phyloP scores from a whole-genome alignment of 257 asterid species.

The Solanum ossicruentum region DNA sequence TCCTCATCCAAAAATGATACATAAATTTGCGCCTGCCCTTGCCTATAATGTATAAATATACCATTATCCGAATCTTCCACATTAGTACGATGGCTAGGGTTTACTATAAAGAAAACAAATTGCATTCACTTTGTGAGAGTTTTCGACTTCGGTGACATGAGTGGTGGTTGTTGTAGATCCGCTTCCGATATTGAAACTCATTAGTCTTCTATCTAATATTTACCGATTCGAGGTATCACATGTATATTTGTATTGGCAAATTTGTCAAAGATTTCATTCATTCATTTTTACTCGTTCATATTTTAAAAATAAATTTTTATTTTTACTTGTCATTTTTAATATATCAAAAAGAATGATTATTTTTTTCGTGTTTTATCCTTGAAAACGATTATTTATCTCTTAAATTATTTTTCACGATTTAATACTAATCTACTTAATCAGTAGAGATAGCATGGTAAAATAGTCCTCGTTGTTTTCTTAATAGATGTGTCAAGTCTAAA shows the following conservation, averaged over 20 bases:
- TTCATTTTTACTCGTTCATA: too few relatives aligned
- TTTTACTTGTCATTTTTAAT: too few relatives aligned
- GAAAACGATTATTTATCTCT: too few relatives aligned
- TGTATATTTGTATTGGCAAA: background rate
- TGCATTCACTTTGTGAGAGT: background rate
- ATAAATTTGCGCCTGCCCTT: background rate
- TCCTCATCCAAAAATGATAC: too few relatives aligned
- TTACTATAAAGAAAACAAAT: background rate
- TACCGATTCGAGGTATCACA: background rate
- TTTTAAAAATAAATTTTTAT: too few relatives aligned
- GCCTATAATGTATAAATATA: background rate
- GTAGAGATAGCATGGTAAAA: too few relatives aligned
- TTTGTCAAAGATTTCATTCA: background rate
- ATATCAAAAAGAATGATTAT: too few relatives aligned
- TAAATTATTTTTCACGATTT: too few relatives aligned
- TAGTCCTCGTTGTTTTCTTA: too few relatives aligned
- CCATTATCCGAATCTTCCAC: background rate
- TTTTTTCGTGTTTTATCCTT: too few relatives aligned
- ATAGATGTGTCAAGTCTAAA: too few relatives aligned
- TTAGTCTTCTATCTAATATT: background rate
- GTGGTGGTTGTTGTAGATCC: background rate
- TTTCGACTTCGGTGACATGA: background rate
- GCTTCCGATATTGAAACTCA: background rate
- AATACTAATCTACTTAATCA: too few relatives aligned
- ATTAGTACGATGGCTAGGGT: background rate